These are phyloP conservation scores for Cutaneotrichosporon sp. DNA, from an alignment of 1,284 basidiomycete genomes.

Conservation along the genomic window DNA sequence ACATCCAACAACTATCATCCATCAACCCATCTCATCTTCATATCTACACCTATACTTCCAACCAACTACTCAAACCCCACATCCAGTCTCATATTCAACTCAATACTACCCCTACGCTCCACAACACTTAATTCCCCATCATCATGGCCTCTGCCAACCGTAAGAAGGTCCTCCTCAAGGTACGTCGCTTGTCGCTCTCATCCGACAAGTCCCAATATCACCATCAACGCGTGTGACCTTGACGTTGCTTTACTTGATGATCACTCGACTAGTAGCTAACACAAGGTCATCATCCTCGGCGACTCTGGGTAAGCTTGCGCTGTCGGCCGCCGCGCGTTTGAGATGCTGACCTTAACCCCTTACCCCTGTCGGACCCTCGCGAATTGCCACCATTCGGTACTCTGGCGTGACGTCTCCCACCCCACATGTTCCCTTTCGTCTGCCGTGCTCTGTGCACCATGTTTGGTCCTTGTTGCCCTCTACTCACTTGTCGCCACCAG, in stretches of 20 bases:
- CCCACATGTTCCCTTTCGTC: background rate
- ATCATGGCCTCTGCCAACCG: constrained; percentile 57
- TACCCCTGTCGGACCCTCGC: background rate
- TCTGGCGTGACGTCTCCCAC: background rate
- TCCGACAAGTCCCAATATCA: background rate
- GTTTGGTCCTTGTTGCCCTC: background rate
- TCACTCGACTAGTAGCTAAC: constrained; percentile 1
- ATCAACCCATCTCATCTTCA: background rate
- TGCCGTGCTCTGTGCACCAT: background rate
- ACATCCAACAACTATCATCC: too few relatives aligned
- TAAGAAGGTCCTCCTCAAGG: constrained; percentile 88
- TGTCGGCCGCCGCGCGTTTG: background rate
- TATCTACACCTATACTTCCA: background rate
- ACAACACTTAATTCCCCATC: constrained; percentile 5
- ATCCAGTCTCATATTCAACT: background rate
- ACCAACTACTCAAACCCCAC: background rate
- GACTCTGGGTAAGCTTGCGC: constrained; percentile 79
- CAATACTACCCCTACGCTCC: background rate
- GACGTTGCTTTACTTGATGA: too few relatives aligned
- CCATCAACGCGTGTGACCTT: background rate
- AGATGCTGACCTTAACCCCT: constrained; percentile 10
- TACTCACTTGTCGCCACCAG: constrained; percentile 54
- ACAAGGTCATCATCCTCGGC: constrained; percentile 93
- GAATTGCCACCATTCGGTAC: constrained; percentile 3
- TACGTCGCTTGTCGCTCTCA: constrained; percentile 46